Evolutionary conservation across 208 protist genomes (phyloP), one percentile per base, ranked within the genome.

Genomic region (Leishmania major): DNA sequence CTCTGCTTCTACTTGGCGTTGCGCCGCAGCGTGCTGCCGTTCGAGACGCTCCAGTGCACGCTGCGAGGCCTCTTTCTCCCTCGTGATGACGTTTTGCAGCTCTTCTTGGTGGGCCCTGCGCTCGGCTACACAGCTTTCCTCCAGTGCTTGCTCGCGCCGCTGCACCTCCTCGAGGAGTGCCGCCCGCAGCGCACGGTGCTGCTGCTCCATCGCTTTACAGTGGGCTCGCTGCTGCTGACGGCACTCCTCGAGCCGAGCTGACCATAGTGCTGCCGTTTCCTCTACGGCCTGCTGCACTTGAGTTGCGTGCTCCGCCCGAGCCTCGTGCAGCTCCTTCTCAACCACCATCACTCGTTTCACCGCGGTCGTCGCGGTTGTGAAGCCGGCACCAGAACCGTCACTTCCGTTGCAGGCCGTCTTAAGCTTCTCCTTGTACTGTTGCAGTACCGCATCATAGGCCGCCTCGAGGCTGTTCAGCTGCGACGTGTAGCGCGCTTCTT

Each of bases 101-200:
- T 89, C 87, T 6, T 67, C 67, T 35, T 79, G 70, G 57, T 91
- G 84, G 22, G 85, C 69, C 40, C 74, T 67, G 45, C 78, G 84
- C 89, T 71, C 85, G 69, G 74, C 78, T 11, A 49, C 45, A 53
- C 31, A 51, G 4, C 74, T 85, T 25, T 60, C 62, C 74, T 87
- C 87, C 72, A 87, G 62, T 17, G 72, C 87, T 3, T 79, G 72
- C 74, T 85, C 78, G 2, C 82, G 84, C 55, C 83, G 28, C 22
- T 79, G 59, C 51, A 87, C 83, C 57, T 85, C 80, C 6, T 79
- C 78, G 55, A 87, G 71, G 8, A 87, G 77, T 0, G 73, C 8
- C 28, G 78, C 55, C 25, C 83, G 84, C 67, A 87, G 79, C 2
- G 31, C 47, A 35, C 83, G 80, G 55, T 87, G 73, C 60, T 87